phyloP scores from a whole-genome alignment of 1,139 yeast species.

The Barnettozyma hawaiiensis region DNA sequence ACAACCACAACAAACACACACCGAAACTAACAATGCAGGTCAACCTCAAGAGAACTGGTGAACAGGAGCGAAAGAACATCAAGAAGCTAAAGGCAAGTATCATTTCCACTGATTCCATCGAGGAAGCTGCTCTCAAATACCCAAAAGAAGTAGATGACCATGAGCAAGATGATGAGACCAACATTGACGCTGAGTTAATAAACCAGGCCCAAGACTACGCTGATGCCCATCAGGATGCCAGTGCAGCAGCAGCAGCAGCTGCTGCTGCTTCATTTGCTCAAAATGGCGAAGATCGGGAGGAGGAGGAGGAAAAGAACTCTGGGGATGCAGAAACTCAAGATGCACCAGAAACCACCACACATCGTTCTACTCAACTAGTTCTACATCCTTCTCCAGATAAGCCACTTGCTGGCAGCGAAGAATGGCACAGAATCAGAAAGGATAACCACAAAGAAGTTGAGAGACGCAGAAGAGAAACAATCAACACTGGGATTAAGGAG shows the following conservation, averaged over 20 bases:
- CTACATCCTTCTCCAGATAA: slow-evolving; percentile 19
- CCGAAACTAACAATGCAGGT: slow-evolving; percentile 16
- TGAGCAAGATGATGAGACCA: slow-evolving; percentile 11
- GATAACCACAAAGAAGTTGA: slow-evolving; percentile 97
- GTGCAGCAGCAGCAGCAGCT: slow-evolving; percentile 14
- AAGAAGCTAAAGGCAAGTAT: slow-evolving; percentile 7
- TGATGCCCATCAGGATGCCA: slow-evolving; percentile 18
- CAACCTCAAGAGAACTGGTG: slow-evolving; percentile 13
- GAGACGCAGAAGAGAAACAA: slow-evolving; percentile 89
- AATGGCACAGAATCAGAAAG: slow-evolving; percentile 81
- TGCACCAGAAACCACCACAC: too few relatives aligned
- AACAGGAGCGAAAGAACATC: background rate
- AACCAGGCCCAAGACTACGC: slow-evolving; percentile 33
- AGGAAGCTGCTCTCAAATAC: slow-evolving; percentile 15
- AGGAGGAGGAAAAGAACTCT: background rate
- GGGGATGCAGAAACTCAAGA: too few relatives aligned
- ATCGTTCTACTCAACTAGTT: slow-evolving; percentile 20
- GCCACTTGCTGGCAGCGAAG: slow-evolving; percentile 66
- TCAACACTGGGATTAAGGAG: slow-evolving; percentile 83
- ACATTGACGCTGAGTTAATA: slow-evolving; percentile 42
- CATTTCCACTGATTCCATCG: slow-evolving; percentile 6
- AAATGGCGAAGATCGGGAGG: background rate
- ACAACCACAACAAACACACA: slow-evolving; percentile 4
- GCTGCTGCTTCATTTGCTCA: slow-evolving; percentile 11
- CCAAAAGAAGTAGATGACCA: slow-evolving; percentile 8